Base-by-base conservation (phyloP, 2,329 filamentous ascomycete species). In the Fusarium succisae region DNA sequence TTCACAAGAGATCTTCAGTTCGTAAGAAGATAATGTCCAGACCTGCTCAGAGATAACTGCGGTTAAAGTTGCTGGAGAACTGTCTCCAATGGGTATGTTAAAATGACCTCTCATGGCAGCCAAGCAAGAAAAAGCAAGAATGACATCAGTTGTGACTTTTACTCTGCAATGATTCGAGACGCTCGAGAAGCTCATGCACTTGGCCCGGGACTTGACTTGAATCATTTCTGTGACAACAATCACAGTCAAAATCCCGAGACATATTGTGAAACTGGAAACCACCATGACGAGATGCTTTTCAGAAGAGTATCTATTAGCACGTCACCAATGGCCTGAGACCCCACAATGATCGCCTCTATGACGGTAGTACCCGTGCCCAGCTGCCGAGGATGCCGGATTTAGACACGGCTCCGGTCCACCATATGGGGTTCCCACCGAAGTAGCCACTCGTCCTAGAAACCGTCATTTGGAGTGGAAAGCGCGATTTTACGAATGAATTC, bases 401-500 rank as follows among this genome's bases (percentile, higher is more conserved):
- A 3, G 20, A 17, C 24, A n/a, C 14, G 6, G 10, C 24, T 13
- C 20, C 8, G 4, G 24, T 9, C 24, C 17, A 22, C 26, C 12
- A 45, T 9, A 22, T 24, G 9, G 12, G 28, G 28, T 15, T 24
- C 38, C 6, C 4, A 35, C 13, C 13, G 10, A 45, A n/a, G 5
- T 13, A 45, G 20, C 35, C 5, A 54, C 51, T 26, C 2, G 13
- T 7, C 10, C 17, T 28, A 8, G 8, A 38, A 54, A 18, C 2
- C 3, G 5, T 22, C 32, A 2, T 37, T 54, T 17, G 9, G 3
- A 17, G 22, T 54, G 20, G 8, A 38, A n/a, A n/a, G 3, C 17
- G 13, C 22, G 35, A 17, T 13, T n/a, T 28, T 3, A 2, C 1
- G 5, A 39, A 5, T 7, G 2, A 7, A 4, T 28, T 28, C 35